Evolutionary conservation across 441 rosid species (phyloP).

Genomic region (Pelargonium myrrhifolium): DNA sequence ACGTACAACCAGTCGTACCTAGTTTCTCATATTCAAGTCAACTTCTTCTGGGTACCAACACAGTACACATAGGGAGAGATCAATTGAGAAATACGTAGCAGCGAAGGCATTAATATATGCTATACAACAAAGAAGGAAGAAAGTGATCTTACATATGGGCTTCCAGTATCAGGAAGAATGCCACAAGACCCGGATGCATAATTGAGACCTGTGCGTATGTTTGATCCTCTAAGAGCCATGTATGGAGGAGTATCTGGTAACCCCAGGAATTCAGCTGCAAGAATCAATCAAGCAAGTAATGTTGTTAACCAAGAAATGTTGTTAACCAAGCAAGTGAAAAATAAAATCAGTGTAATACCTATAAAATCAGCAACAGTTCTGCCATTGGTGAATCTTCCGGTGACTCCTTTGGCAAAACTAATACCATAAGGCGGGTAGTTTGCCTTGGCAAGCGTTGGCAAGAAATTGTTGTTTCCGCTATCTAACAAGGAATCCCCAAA

Average conservation of each 20-base stretch:
- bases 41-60: too few relatives aligned
- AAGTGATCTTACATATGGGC: conserved; percentile 18
- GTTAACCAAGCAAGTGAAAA: neutral
- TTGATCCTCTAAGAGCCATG: conserved; percentile 9
- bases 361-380: conserved; percentile 23
- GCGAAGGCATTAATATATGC: too few relatives aligned
- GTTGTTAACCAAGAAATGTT: too few relatives aligned
- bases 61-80: too few relatives aligned
- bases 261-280: conserved; percentile 33
- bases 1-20: too few relatives aligned
- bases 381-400: conserved; percentile 30
- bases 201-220: conserved; percentile 27
- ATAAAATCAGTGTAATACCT: conserved; percentile 6
- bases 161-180: conserved; percentile 37
- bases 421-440: conserved; percentile 26
- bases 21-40: too few relatives aligned
- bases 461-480: conserved; percentile 40
- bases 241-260: conserved; percentile 36
- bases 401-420: conserved; percentile 19
- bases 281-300: too few relatives aligned
- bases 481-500: conserved; percentile 48
- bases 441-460: conserved; percentile 26
- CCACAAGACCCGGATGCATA: conserved; percentile 44
- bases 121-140: too few relatives aligned
- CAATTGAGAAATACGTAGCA: too few relatives aligned